Evolutionary conservation across 495 filamentous ascomycete genomes (phyloP).

Genomic region (Lasiosphaeris hirsuta): DNA sequence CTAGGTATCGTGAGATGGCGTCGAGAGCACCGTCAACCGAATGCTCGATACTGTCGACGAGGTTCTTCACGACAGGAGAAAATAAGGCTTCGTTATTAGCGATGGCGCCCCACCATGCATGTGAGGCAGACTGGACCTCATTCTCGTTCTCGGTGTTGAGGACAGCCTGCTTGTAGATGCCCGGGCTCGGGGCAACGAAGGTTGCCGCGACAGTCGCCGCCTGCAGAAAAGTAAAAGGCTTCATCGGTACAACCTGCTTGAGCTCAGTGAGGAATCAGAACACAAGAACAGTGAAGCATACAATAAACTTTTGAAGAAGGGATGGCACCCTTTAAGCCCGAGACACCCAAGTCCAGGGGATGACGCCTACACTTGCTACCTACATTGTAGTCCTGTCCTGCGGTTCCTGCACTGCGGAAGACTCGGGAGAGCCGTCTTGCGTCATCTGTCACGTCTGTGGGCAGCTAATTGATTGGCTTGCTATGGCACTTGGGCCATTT

Average conservation of each 20-base stretch:
- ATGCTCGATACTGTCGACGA: conserved; percentile 1
- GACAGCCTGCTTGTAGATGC: neutral
- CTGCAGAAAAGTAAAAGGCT: neutral
- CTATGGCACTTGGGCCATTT: neutral
- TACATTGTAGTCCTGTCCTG: neutral
- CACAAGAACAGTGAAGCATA: too few relatives aligned
- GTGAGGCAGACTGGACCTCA: neutral
- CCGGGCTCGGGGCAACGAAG: neutral
- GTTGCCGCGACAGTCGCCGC: neutral
- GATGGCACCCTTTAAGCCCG: too few relatives aligned
- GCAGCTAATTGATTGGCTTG: conserved; percentile 8
- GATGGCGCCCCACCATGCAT: neutral
- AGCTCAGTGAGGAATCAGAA: too few relatives aligned
- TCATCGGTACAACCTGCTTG: neutral
- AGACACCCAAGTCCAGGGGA: neutral
- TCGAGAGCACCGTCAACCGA: conserved; percentile 6
- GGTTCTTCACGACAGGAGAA: neutral
- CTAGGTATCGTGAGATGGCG: conserved; percentile 37
- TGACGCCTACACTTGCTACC: neutral
- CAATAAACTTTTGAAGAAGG: too few relatives aligned
- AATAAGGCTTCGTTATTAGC: neutral
- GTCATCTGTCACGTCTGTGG: conserved; percentile 8
- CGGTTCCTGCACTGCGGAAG: neutral
- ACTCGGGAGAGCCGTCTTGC: conserved; percentile 7
- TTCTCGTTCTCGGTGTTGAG: neutral